Evolutionary conservation across 1,284 basidiomycete genomes (phyloP), one percentile per base, ranked within the genome.

Genomic region (Malassezia arunalokei): DNA sequence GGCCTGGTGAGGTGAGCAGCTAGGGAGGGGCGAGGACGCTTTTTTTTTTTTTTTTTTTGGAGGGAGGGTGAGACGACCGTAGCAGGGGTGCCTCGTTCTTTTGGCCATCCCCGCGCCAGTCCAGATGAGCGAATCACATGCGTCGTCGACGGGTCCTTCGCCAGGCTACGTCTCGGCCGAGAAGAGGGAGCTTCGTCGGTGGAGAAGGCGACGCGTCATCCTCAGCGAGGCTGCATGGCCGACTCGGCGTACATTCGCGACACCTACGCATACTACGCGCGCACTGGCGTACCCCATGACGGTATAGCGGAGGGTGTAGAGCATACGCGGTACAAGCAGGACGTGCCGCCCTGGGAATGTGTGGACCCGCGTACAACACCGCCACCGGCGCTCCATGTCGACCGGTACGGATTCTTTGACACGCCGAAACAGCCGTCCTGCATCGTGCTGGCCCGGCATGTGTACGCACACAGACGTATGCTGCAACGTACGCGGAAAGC

Each of bases 231-330:
- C 60, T 35, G 29, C 37, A 47, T 35, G 44, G n/a, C 14, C 9
- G 39, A 40, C 9, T 40, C 44, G 33, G 65, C 60, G 27, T 64
- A 63, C 31, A 57, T 73, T 12, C 62, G 68, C 17, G 55, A 56
- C 28, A 67, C 64, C 0, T 73, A 73, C 40, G 61, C 57, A 2
- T 62, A 71, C 47, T 73, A 70, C 47, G 47, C 60, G 14, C 42
- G 48, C 37, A 49, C 51, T 5, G 67, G 67, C 24, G 62, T 73
- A 4, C 47, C 52, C 1, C 59, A 59, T 31, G 70, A 73, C 42
- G 68, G 70, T 15, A 52, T 65, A 8, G 57, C 56, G 0, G 67
- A 70, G 4, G 70, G 70, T 20, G 56, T 58, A 15, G 70, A 73
- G 47, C 63, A 65, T 29, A 73, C 70, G 3, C 48, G 68, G 12